Conservation (phyloP, 257 asterid species). For the Voacanga thouarsii region DNA sequence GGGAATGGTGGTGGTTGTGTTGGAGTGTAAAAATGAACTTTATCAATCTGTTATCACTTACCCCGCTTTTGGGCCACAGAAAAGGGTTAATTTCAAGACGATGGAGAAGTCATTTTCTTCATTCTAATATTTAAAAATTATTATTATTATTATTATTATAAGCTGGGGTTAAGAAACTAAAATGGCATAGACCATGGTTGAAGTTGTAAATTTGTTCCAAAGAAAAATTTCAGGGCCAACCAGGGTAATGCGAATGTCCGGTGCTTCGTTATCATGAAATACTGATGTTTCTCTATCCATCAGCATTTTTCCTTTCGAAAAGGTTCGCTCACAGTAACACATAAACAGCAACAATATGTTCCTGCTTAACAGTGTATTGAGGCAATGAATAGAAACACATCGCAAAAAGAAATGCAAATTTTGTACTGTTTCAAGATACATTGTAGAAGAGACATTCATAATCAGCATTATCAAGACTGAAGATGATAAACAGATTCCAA, state of each 20-base stretch:
- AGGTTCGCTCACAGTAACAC: neutral
- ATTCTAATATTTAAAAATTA: too few relatives aligned
- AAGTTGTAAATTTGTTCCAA: too few relatives aligned
- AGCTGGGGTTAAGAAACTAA: too few relatives aligned
- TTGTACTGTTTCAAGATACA: conserved; percentile 7
- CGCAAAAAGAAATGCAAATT: neutral
- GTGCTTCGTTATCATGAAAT: neutral
- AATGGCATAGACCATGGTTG: too few relatives aligned
- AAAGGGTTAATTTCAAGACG: neutral
- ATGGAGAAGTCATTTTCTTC: neutral
- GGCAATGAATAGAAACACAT: neutral
- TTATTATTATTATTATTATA: too few relatives aligned
- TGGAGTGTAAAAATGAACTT: too few relatives aligned
- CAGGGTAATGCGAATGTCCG: neutral
- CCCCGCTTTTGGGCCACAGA: neutral
- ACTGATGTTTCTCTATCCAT: neutral
- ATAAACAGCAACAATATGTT: neutral
- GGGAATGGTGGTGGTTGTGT: too few relatives aligned
- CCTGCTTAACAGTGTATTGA: neutral
- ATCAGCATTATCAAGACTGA: neutral
- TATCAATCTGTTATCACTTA: too few relatives aligned
- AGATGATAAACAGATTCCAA: neutral
- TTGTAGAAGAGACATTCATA: neutral
- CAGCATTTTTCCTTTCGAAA: neutral
- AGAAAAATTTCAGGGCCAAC: too few relatives aligned